Percentiles rank a stretch among this genome's conserved stretches.
Conservation (phyloP, 805 yeast species). For the Hanseniaspora hatyaiensis region DNA sequence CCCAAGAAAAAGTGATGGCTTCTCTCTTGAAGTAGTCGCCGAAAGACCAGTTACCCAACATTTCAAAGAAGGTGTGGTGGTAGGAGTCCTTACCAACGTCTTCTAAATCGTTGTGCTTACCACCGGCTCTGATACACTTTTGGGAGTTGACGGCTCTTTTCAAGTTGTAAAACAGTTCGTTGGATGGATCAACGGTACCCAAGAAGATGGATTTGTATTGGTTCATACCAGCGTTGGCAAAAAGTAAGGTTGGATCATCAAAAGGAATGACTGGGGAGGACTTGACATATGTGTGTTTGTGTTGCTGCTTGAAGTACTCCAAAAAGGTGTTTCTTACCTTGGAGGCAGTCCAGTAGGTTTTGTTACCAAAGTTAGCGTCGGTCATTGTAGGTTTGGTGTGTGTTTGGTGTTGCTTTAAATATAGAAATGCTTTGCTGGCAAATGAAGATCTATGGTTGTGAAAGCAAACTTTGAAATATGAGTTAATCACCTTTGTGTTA, state of each 20-base stretch:
- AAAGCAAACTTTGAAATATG: too few relatives aligned
- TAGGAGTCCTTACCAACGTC: slow-evolving; percentile 97
- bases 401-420: too few relatives aligned
- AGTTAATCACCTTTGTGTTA: too few relatives aligned
- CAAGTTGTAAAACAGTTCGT: slow-evolving; percentile 61
- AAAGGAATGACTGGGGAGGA: slow-evolving; percentile 93
- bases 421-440: too few relatives aligned
- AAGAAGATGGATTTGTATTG: slow-evolving; percentile 95
- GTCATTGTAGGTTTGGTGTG: slow-evolving; percentile 3
- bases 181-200: slow-evolving; percentile 93
- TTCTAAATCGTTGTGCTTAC: slow-evolving; percentile 94
- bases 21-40: slow-evolving; percentile 97
- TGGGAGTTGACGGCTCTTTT: slow-evolving; percentile 92
- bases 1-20: slow-evolving; percentile 85
- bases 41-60: slow-evolving; percentile 99
- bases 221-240: slow-evolving; percentile 99
- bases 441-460: too few relatives aligned
- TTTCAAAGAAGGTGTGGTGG: slow-evolving; percentile 97
- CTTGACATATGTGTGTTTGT: slow-evolving; percentile 67
- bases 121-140: slow-evolving; percentile 98
- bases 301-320: slow-evolving; percentile 56
- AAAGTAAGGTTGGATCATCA: slow-evolving; percentile 92
- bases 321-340: slow-evolving; percentile 71
- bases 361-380: slow-evolving; percentile 25
- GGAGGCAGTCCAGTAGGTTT: slow-evolving; percentile 39